phyloP scores from a whole-genome alignment of 306 rosid genomes.

The Macrotyloma uniflorum region DNA sequence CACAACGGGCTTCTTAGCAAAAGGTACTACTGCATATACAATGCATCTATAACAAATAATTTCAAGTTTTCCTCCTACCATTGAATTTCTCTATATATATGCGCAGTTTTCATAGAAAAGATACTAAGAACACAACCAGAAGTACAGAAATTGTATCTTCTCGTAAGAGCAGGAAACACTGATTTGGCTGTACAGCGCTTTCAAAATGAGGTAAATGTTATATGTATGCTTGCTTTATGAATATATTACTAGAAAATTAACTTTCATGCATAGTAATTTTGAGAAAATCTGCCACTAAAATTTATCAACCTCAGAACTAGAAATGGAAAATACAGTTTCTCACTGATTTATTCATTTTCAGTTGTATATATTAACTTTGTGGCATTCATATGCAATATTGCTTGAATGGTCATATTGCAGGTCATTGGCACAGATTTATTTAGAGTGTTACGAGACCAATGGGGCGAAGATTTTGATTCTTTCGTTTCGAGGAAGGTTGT shows the following conservation, averaged over 20 bases:
- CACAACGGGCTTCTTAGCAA: slow-evolving; percentile 37
- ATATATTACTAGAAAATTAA: too few relatives aligned
- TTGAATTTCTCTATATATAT: neutral
- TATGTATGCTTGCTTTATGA: too few relatives aligned
- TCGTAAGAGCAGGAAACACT: slow-evolving; percentile 52
- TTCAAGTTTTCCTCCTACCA: neutral
- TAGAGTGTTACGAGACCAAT: slow-evolving; percentile 43
- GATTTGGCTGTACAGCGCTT: slow-evolving; percentile 53
- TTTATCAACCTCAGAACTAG: too few relatives aligned
- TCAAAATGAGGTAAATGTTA: slow-evolving; percentile 48
- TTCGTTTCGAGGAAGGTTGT: slow-evolving; percentile 42
- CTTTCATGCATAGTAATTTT: too few relatives aligned
- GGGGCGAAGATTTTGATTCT: slow-evolving; percentile 46
- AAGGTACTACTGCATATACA: slow-evolving; percentile 17
- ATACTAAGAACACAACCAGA: slow-evolving; percentile 62
- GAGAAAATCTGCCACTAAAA: too few relatives aligned
- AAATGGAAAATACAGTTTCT: too few relatives aligned
- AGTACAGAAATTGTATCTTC: slow-evolving; percentile 64
- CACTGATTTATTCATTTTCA: neutral
- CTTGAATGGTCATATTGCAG: slow-evolving; percentile 14
- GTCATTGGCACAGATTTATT: slow-evolving; percentile 58
- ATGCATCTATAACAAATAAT: neutral
- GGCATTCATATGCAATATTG: neutral
- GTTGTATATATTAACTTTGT: neutral
- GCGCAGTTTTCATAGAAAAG: slow-evolving; percentile 72